phyloP scores from a whole-genome alignment of 2,329 filamentous ascomycete species.

The Blastomyces parvus region DNA sequence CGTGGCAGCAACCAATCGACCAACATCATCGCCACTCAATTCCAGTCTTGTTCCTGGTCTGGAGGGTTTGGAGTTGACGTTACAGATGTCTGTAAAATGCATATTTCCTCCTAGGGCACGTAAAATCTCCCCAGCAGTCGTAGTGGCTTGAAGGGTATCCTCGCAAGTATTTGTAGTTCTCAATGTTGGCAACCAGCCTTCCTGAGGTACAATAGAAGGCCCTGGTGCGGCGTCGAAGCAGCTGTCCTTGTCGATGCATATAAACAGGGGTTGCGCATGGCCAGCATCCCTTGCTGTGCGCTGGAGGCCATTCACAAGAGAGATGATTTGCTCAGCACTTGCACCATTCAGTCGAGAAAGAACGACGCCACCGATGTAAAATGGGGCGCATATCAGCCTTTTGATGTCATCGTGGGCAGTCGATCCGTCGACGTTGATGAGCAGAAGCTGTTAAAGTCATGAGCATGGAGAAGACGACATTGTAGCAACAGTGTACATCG shows the following conservation, averaged over 20 bases:
- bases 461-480: not conserved
- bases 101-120: conserved; percentile 37
- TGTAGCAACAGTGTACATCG: not conserved
- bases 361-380: conserved; percentile 35
- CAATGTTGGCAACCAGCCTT: conserved; percentile 39
- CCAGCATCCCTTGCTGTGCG: conserved; percentile 31
- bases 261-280: conserved; percentile 34
- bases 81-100: conserved; percentile 39
- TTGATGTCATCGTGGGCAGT: conserved; percentile 34
- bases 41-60: conserved; percentile 40
- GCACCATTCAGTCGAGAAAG: conserved; percentile 37
- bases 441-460: conserved; percentile 32
- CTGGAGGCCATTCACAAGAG: conserved; percentile 25
- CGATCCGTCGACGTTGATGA: conserved; percentile 36
- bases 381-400: conserved; percentile 31
- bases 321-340: conserved; percentile 28
- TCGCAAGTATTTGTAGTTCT: conserved; percentile 32
- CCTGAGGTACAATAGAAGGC: conserved; percentile 31
- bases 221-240: conserved; percentile 37
- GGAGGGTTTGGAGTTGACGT: conserved; percentile 37
- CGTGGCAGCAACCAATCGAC: conserved; percentile 32
- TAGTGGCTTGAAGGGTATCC: conserved; percentile 29
- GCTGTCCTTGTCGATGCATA: conserved; percentile 40
- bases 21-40: conserved; percentile 36
- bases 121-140: conserved; percentile 33